Evolutionary conservation across 1,284 basidiomycete genomes (phyloP).

Genomic region (Cutaneotrichosporon cyanovorans): DNA sequence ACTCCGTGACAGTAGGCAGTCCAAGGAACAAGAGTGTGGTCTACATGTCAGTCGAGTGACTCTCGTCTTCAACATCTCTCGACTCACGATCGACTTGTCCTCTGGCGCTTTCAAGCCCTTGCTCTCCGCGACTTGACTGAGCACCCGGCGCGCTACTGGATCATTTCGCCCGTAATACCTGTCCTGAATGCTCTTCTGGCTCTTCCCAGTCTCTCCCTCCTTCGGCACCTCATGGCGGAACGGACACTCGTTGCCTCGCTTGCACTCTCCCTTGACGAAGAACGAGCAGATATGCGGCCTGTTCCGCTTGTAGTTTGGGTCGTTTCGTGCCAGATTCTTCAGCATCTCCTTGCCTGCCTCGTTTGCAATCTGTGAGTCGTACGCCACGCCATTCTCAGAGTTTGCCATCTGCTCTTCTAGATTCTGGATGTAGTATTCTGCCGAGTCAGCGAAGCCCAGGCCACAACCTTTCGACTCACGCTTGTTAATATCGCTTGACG

Average conservation of each 20-base stretch:
- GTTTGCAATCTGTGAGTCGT: constrained; percentile 61
- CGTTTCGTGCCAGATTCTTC: constrained; percentile 83
- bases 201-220: constrained; percentile 59
- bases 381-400: constrained; percentile 35
- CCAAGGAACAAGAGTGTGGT: constrained; percentile 86
- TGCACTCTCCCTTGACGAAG: constrained; percentile 92
- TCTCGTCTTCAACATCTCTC: background rate
- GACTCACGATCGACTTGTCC: constrained; percentile 71
- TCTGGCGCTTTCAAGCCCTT: constrained; percentile 84
- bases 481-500: constrained; percentile 90
- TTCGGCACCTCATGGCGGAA: constrained; percentile 86
- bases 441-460: constrained; percentile 1
- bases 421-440: constrained; percentile 94
- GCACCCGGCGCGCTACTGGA: constrained; percentile 81
- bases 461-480: constrained; percentile 25
- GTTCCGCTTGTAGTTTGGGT: constrained; percentile 96
- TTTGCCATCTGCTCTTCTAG: constrained; percentile 67
- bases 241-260: constrained; percentile 82
- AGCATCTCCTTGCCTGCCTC: constrained; percentile 90
- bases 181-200: constrained; percentile 88
- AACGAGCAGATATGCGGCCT: constrained; percentile 90
- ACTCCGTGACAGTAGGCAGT: constrained; percentile 67
- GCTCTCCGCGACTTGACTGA: constrained; percentile 62
- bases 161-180: constrained; percentile 85
- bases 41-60: constrained; percentile 48